Conservation (phyloP, 2,329 filamentous ascomycete genomes). For the Aspergillus phoenicis region DNA sequence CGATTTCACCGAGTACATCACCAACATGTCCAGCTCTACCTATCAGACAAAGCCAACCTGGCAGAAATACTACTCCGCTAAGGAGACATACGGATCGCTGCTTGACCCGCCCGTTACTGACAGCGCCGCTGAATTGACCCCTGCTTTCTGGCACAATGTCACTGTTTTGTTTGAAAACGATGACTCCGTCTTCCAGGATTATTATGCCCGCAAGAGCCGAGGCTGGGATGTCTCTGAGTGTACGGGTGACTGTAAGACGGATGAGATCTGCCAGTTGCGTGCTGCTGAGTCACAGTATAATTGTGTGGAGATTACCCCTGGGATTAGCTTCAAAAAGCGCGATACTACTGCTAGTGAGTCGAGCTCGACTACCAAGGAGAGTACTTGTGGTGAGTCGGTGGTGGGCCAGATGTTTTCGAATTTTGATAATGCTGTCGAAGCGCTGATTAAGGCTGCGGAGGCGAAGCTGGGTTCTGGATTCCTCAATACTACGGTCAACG, state of each 20-base stretch:
- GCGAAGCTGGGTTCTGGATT: constrained; percentile 19
- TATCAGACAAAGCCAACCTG: constrained; percentile 57
- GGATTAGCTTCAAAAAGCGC: constrained; percentile 38
- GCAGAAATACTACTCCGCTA: constrained; percentile 50
- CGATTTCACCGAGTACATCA: constrained; percentile 53
- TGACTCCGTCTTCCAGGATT: constrained; percentile 51
- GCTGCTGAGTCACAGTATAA: constrained; percentile 55
- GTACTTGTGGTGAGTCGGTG: constrained; percentile 20
- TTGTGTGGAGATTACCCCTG: constrained; percentile 47
- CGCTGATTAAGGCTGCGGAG: constrained; percentile 16
- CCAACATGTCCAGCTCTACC: constrained; percentile 56
- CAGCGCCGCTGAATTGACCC: constrained; percentile 55
- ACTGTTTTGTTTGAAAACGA: constrained; percentile 54
- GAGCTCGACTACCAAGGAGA: constrained; percentile 6
- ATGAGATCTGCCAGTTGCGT: constrained; percentile 50
- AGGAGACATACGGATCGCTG: constrained; percentile 51
- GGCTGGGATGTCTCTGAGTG: constrained; percentile 50
- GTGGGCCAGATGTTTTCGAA: constrained; percentile 22
- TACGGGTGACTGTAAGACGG: constrained; percentile 45
- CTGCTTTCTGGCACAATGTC: constrained; percentile 61
- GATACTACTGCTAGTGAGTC: constrained; percentile 5
- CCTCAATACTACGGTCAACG: constrained; percentile 15
- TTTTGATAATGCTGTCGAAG: constrained; percentile 16
- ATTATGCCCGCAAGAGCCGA: constrained; percentile 52
- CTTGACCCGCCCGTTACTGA: constrained; percentile 39